phyloP scores from a whole-genome alignment of 2,329 filamentous ascomycete genomes.

The Colletotrichum abscissum region DNA sequence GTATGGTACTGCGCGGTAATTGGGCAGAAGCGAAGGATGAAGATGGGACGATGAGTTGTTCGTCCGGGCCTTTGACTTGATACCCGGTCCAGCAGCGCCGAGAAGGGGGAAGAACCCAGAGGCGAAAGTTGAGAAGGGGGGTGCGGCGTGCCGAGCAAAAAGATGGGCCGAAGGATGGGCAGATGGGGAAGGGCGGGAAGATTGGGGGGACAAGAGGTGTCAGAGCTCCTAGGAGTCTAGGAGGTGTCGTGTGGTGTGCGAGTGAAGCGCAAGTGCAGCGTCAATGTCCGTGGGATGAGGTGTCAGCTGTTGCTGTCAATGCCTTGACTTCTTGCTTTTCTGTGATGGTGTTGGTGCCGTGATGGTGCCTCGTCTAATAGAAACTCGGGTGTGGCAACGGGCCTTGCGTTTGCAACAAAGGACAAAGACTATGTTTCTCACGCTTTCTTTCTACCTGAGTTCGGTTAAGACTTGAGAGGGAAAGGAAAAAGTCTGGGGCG shows the following conservation, averaged over 20 bases:
- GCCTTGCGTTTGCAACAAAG: constrained; percentile 29
- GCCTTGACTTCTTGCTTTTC: background rate
- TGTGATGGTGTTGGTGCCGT: constrained; percentile 1
- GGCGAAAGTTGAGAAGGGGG: background rate
- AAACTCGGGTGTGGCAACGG: constrained; percentile 4
- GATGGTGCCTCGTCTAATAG: constrained; percentile 5
- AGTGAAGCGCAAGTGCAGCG: constrained; percentile 14
- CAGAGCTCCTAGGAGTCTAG: constrained; percentile 18
- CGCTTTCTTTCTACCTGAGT: background rate
- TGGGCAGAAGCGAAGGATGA: constrained; percentile 18
- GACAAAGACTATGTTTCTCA: background rate
- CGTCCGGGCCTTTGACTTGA: constrained; percentile 30
- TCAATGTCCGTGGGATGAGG: constrained; percentile 20
- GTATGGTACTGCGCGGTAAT: background rate
- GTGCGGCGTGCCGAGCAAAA: constrained; percentile 1
- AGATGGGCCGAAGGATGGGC: constrained; percentile 22
- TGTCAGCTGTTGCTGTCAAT: constrained; percentile 5
- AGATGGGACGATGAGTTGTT: constrained; percentile 32
- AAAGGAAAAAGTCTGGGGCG: background rate
- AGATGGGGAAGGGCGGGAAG: constrained; percentile 27
- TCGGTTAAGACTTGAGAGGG: background rate
- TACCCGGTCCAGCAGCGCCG: constrained; percentile 14
- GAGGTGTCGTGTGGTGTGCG: constrained; percentile 19
- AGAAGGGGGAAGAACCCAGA: constrained; percentile 1
- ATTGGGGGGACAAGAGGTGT: constrained; percentile 31